Conservation (phyloP, 371 early-diverging fungal genomes). For the Zopfochytrium polystomum region DNA sequence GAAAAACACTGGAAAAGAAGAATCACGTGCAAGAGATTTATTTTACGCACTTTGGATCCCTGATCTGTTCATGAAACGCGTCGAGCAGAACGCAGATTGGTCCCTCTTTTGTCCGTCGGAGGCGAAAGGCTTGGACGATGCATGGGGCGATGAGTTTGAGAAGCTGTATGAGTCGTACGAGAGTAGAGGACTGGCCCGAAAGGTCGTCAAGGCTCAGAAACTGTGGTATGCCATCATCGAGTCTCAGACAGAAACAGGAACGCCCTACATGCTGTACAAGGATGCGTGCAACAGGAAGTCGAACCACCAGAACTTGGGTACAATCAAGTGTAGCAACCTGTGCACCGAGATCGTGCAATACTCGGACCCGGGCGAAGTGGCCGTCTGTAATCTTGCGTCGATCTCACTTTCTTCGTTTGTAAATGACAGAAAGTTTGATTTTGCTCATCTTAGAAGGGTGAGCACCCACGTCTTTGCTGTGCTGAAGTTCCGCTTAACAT, state of each 20-base stretch:
- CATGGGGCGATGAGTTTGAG: conserved; percentile 97
- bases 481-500: no score
- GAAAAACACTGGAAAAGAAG: conserved; percentile 99
- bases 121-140: conserved; percentile 87
- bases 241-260: conserved; percentile 98
- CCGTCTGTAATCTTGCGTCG: conserved; percentile 99
- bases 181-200: conserved; percentile 76
- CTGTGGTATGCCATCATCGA: conserved; percentile 98
- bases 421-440: conserved; percentile 65
- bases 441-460: conserved; percentile 67
- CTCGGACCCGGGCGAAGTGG: conserved; percentile 94
- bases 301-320: conserved; percentile 96
- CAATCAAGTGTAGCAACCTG: conserved; percentile 79
- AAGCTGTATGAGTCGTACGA: conserved; percentile 88
- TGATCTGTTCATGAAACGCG: conserved; percentile 99
- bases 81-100: conserved; percentile 96
- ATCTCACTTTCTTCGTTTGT: conserved; percentile 92
- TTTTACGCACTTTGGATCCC: conserved; percentile 99
- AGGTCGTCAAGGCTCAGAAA: conserved; percentile 93
- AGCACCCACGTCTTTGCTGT: conserved; percentile 3
- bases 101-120: conserved; percentile 97
- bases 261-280: conserved; percentile 99
- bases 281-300: conserved; percentile 97
- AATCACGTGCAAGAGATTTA: conserved; percentile 94
- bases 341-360: conserved; percentile 96